Evolutionary conservation across 352 stramenopile genomes (phyloP), one percentile per base, ranked within the genome.

Genomic region (Pythium utonaiense): DNA sequence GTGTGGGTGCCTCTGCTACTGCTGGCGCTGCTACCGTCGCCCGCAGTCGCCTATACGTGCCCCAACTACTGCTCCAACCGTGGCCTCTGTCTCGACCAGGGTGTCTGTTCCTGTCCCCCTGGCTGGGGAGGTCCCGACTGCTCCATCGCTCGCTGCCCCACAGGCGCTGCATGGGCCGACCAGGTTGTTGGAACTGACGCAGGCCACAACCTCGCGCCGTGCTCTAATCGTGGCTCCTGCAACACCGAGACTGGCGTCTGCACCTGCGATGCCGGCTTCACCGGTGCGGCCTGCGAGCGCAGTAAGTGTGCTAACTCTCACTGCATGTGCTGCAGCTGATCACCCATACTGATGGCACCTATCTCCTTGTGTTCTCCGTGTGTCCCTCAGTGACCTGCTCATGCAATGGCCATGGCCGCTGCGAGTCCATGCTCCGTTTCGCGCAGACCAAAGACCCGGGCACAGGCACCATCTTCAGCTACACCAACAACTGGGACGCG

Each of bases 151-250:
- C 81, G 48, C 8, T 96, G 89, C 45, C 86, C 86, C 6, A 65
- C 78, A 24, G 80, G 80, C 27, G 19, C 42, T 22, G 85, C 87
- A 3, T 96, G 89, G 89, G 70, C 75, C 17, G 86, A 96, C 56
- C 51, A 73, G n/a, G 73, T 86, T 13, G 72, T 70, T 25, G 77
- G 51, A 30, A 70, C 58, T 0, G 84, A 96, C 40, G 45, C 64
- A 16, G 93, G 88, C 19, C 94, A 98, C 76, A 84, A 90, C 56
- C 45, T 77, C 19, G 89, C 78, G 16, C 78, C 93, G 68, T 98
- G 94, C 61, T 96, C 88, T 1, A 98, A 97, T 58, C 73, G 80
- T 6, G 85, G 87, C 40, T 40, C 41, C 5, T 96, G 86, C 57
- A 71, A 92, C 59, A 55, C 63, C 1, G 70, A 80, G 10, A 74